These are phyloP conservation scores for Gyrodon lividus DNA, from an alignment of 768 basidiomycete genomes.

Conservation along the genomic window DNA sequence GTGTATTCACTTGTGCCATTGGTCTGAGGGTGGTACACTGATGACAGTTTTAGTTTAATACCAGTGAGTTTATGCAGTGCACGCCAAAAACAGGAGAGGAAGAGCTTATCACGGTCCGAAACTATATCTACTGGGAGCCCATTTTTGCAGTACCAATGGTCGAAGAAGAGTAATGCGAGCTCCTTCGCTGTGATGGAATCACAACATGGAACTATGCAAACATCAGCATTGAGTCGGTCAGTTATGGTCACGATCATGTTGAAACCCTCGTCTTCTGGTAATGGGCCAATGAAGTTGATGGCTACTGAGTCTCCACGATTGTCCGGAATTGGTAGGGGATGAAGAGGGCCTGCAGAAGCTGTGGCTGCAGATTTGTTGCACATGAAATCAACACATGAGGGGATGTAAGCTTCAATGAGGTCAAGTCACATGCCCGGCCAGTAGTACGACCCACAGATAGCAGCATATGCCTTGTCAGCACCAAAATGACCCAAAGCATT, in stretches of 20 bases:
- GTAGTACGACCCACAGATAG: conserved; percentile 24
- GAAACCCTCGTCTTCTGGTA: conserved; percentile 33
- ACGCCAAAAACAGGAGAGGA: conserved; percentile 28
- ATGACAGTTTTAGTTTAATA: conserved; percentile 23
- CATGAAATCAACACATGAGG: conserved; percentile 28
- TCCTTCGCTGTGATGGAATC: conserved; percentile 14
- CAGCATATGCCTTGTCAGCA: conserved; percentile 29
- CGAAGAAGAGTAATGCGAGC: conserved; percentile 14
- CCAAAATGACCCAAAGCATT: conserved; percentile 36
- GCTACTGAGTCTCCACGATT: conserved; percentile 20
- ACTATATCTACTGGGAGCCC: conserved; percentile 13
- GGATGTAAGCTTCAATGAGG: conserved; percentile 4
- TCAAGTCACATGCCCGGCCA: conserved; percentile 11
- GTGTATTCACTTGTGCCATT: conserved; percentile 23
- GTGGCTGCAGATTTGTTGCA: conserved; percentile 33
- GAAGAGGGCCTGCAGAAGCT: conserved; percentile 22
- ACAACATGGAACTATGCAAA: conserved; percentile 3
- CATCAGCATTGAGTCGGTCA: conserved; percentile 1
- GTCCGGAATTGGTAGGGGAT: conserved; percentile 9
- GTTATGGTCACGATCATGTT: conserved; percentile 29
- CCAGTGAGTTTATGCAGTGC: no score
- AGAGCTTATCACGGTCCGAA: conserved; percentile 26
- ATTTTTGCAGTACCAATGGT: conserved; percentile 22
- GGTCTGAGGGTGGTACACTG: conserved; percentile 29
- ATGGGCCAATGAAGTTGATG: conserved; percentile 37